A percentile compares a stretch with the other conserved stretches of the same genome.
These are phyloP conservation scores for Yarrowia keelungensis DNA, from an alignment of 805 yeast species.

Conservation along the genomic window DNA sequence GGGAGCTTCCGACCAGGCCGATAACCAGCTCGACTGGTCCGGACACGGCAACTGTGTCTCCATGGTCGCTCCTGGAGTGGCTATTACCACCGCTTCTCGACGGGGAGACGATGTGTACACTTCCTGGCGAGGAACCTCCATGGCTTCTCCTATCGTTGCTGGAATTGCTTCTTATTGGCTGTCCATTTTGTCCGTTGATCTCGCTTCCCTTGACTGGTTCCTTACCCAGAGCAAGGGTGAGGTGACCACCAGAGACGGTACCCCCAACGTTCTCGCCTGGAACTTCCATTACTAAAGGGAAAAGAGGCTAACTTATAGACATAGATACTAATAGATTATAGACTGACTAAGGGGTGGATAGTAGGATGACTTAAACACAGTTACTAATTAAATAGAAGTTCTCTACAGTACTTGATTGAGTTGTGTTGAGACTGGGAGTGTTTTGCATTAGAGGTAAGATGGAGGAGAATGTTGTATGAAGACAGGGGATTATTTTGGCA, in stretches of 20 bases:
- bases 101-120: constrained; percentile 40
- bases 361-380: too few species aligned
- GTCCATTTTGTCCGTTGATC: background rate
- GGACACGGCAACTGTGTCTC: constrained; percentile 95
- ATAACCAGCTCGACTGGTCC: constrained; percentile 73
- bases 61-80: constrained; percentile 84
- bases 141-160: constrained; percentile 26
- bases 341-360: too few species aligned
- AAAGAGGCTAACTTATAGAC: background rate
- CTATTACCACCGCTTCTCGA: constrained; percentile 63
- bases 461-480: too few species aligned
- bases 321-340: too few species aligned
- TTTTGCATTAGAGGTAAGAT: too few species aligned
- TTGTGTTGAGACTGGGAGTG: too few species aligned
- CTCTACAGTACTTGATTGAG: too few species aligned
- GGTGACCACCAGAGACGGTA: background rate
- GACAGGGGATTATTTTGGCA: too few species aligned
- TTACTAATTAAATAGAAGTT: too few species aligned
- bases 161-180: constrained; percentile 28
- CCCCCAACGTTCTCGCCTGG: constrained; percentile 29
- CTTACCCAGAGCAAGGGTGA: constrained; percentile 19
- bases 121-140: constrained; percentile 24
- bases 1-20: constrained; percentile 87
- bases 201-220: constrained; percentile 19
- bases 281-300: constrained; percentile 5